phyloP scores from a whole-genome alignment of 2,329 filamentous ascomycete species.

The Talaromyces sp. region DNA sequence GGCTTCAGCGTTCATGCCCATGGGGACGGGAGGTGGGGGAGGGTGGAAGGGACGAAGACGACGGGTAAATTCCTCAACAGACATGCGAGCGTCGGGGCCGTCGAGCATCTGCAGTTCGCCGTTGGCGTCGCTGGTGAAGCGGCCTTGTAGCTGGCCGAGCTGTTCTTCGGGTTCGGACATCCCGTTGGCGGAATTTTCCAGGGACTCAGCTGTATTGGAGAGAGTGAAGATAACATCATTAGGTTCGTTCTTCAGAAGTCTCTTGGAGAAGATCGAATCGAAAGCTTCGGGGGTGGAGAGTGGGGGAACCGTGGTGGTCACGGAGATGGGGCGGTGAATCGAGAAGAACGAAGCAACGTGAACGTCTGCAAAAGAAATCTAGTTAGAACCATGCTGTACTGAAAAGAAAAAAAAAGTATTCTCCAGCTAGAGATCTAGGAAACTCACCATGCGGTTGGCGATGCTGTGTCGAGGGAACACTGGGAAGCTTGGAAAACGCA shows the following conservation, averaged over 20 bases:
- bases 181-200: slow-evolving; percentile 44
- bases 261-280: slow-evolving; percentile 75
- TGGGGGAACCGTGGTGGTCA: slow-evolving; percentile 78
- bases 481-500: slow-evolving; percentile 48
- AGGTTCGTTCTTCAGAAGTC: slow-evolving; percentile 48
- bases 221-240: slow-evolving; percentile 68
- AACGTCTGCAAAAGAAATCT: slow-evolving; percentile 63
- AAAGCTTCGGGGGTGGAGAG: slow-evolving; percentile 74
- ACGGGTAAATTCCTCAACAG: slow-evolving; percentile 69
- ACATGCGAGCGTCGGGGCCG: slow-evolving; percentile 65
- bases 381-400: neutral
- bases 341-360: slow-evolving; percentile 93
- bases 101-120: slow-evolving; percentile 48
- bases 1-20: slow-evolving; percentile 35
- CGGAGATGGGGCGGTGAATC: slow-evolving; percentile 88
- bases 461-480: slow-evolving; percentile 53
- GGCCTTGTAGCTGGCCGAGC: slow-evolving; percentile 34
- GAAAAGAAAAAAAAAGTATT: neutral
- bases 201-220: slow-evolving; percentile 48
- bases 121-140: slow-evolving; percentile 32
- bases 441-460: slow-evolving; percentile 51
- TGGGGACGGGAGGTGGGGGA: slow-evolving; percentile 74
- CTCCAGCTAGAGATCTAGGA: neutral
- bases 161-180: slow-evolving; percentile 38
- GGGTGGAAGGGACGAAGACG: slow-evolving; percentile 79